Evolutionary conservation across 495 filamentous ascomycete genomes (phyloP).

Genomic region (Talaromyces liani): DNA sequence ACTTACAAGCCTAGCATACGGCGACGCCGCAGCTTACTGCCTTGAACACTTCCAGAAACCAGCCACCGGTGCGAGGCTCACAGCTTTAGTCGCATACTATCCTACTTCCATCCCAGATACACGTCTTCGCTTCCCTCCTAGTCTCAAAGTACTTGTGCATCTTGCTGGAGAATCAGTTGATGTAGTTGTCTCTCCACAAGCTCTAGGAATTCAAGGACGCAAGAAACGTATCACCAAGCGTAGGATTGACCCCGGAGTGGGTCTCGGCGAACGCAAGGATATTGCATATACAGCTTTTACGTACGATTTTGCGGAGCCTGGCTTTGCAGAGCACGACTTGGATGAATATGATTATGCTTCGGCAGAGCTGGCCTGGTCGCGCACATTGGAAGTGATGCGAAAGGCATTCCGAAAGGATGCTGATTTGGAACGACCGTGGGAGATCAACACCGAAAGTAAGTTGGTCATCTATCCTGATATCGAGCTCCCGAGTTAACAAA

Average conservation of each 20-base stretch:
- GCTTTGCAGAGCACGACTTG: slow-evolving; percentile 52
- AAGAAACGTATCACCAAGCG: slow-evolving; percentile 35
- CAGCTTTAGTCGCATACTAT: slow-evolving; percentile 55
- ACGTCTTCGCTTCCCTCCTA: slow-evolving; percentile 37
- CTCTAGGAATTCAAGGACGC: slow-evolving; percentile 61
- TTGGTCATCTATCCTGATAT: not conserved
- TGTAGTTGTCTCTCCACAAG: slow-evolving; percentile 36
- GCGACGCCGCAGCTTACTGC: slow-evolving; percentile 49
- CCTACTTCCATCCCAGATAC: slow-evolving; percentile 46
- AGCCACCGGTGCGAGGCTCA: slow-evolving; percentile 30
- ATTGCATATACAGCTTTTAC: slow-evolving; percentile 36
- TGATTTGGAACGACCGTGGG: slow-evolving; percentile 52
- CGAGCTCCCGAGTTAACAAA: not conserved
- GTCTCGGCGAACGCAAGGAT: slow-evolving; percentile 40
- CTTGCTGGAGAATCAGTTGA: slow-evolving; percentile 43
- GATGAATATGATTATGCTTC: slow-evolving; percentile 46
- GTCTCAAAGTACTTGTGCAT: slow-evolving; percentile 45
- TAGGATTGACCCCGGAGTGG: slow-evolving; percentile 44
- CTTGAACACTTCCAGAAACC: slow-evolving; percentile 49
- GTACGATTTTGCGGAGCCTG: slow-evolving; percentile 39
- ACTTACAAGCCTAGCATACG: slow-evolving; percentile 36
- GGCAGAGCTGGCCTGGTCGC: slow-evolving; percentile 47
- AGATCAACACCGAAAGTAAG: slow-evolving; percentile 51
- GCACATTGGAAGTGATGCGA: slow-evolving; percentile 41
- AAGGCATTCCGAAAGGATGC: slow-evolving; percentile 52